Evolutionary conservation across 2,329 filamentous ascomycete species (phyloP), one percentile per base, ranked within the genome.

Genomic region (Alternaria consortialis): DNA sequence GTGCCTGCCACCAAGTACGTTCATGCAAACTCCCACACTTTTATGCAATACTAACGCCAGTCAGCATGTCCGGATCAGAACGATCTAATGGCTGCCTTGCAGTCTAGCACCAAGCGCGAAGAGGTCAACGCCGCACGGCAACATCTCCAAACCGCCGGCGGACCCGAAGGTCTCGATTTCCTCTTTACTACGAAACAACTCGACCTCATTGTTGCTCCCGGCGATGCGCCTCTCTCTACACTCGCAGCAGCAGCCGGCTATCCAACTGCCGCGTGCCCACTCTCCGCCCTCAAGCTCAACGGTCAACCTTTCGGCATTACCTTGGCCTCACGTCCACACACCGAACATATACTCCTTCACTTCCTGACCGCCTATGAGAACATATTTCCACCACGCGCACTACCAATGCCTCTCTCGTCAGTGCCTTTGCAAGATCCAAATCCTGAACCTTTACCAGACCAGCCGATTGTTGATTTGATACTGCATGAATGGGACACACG

Each of bases 281-380:
- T 78, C 8, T 71, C 70, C 5, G 74, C 75, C 2, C 67, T 78
- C 0, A 77, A 77, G 53, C 67, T 76, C 32, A 76, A 77, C 58
- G 75, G 75, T 43, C 75, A 77, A 42, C 76, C 75, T 11, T 79
- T 79, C 53, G 76, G 76, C 48, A 53, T 79, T 11, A 73, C 73
- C 1, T 64, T 77, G 12, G 70, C 74, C 2, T 73, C 74, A 0
- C 75, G 71, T 3, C 71, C 75, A 0, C 69, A 76, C 66, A 73
- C 72, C 15, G 76, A 79, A 55, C 65, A 72, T 55, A 60, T 65
- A 2, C 68, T 78, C 13, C 68, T 78, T 2, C 76, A 78, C 65
- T 78, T 78, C 62, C 63, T 77, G 7, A 77, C 72, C 25, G 75
- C 75, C 5, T 78, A 76, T 68, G 76, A 78, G 62, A 68, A 72